A percentile compares a stretch with the other conserved stretches of the same genome.
Evolutionary conservation across 768 basidiomycete species (phyloP).

Genomic region (Mycena polygramma): DNA sequence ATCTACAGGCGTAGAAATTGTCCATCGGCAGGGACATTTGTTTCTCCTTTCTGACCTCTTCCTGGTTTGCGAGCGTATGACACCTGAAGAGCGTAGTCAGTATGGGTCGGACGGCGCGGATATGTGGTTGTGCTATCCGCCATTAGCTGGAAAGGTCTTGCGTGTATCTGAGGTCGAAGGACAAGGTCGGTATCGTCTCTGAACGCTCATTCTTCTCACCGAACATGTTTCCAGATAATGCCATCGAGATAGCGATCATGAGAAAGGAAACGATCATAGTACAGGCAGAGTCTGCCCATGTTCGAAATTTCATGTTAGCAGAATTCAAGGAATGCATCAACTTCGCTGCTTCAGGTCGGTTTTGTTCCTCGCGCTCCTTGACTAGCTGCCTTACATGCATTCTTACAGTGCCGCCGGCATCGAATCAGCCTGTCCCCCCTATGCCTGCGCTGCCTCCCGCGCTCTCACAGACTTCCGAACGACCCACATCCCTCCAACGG

Average conservation of each 20-base stretch:
- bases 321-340: constrained; percentile 90
- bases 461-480: constrained; percentile 22
- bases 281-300: constrained; percentile 67
- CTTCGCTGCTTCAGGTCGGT: constrained; percentile 81
- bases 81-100: constrained; percentile 69
- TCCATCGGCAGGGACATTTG: constrained; percentile 84
- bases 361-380: constrained; percentile 6
- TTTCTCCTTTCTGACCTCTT: constrained; percentile 95
- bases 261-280: constrained; percentile 86
- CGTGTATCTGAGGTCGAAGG: constrained; percentile 72
- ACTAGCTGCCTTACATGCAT: constrained; percentile 19
- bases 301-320: constrained; percentile 72
- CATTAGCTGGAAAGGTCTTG: constrained; percentile 94
- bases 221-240: constrained; percentile 64
- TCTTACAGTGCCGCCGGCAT: constrained; percentile 63
- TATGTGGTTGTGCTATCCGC: constrained; percentile 95
- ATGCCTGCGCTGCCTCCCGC: constrained; percentile 56
- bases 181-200: constrained; percentile 61
- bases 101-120: constrained; percentile 73
- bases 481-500: constrained; percentile 8
- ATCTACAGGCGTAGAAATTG: constrained; percentile 78
- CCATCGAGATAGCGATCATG: constrained; percentile 86
- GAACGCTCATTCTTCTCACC: constrained; percentile 1
- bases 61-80: constrained; percentile 89
- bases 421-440: constrained; percentile 78